Conservation (phyloP, 2,329 filamentous ascomycete genomes). For the Fusarium anthophilum region DNA sequence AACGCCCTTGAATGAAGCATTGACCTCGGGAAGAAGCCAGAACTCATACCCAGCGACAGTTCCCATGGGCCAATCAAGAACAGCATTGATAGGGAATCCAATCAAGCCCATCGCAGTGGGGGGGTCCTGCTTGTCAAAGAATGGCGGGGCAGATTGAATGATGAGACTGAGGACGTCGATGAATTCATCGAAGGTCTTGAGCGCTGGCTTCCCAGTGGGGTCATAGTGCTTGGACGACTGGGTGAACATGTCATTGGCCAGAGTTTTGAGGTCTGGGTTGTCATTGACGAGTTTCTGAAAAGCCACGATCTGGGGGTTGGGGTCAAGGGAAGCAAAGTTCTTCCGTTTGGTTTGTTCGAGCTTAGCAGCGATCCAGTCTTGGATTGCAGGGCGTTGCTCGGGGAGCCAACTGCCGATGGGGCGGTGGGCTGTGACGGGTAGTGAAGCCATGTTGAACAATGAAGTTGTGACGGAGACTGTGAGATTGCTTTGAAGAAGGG, state of each 20-base stretch:
- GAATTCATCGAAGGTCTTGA: not conserved
- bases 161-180: not conserved
- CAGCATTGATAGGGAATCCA: constrained; percentile 8
- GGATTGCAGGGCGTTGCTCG: not conserved
- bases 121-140: not conserved
- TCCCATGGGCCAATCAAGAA: constrained; percentile 24
- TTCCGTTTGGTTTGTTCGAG: not conserved
- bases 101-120: not conserved
- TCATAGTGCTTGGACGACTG: constrained; percentile 13
- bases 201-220: not conserved
- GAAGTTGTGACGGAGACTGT: fast-evolving
- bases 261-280: not conserved
- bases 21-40: not conserved
- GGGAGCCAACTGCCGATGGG: constrained; percentile 1
- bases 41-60: constrained; percentile 17
- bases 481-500: not conserved
- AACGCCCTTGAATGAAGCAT: not conserved
- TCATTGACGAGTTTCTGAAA: not conserved
- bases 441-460: fast-evolving
- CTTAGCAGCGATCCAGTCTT: not conserved
- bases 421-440: not conserved
- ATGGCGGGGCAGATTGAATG: not conserved
- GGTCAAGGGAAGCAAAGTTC: not conserved
- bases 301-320: not conserved
- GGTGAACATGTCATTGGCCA: not conserved